Evolutionary conservation across 495 filamentous ascomycete species (phyloP), one percentile per base, ranked within the genome.

Genomic region (Neurospora africana): DNA sequence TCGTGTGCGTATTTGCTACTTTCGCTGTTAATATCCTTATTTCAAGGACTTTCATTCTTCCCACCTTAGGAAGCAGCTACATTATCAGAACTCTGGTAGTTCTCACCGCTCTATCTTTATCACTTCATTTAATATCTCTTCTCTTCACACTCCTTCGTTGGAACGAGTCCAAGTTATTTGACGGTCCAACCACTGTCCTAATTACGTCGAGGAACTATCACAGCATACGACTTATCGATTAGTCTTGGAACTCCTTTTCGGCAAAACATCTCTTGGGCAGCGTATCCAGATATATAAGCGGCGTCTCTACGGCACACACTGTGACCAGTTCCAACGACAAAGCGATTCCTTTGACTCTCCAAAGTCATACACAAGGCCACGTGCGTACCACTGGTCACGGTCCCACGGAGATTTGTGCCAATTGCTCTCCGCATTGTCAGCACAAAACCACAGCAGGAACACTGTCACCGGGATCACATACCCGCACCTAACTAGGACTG

Each of bases 31-130:
- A 73, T 61, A 44, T 15, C 61, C 19, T 75, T 68, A 70, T 69
- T 76, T 76, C 65, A 40, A 67, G 69, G 47, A 74, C 72, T 78
- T 72, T 47, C 72, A 68, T 71, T 70, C 76, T 72, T 71, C 69
- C 61, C 3, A 27, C 27, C 27, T 61, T 27, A 2, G 53, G 53
- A 58, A 11, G 47, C 47, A 58, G 5, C 47, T 27, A 27, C 21
- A 23, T 65, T 65, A 27, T 65, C 83, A 82, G 80, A 84, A 81
- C 86, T 86, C 86, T 81, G 84, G 84, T 81, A 86, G 84, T 84
- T 86, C 83, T 82, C 75, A 78, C 79, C 76, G 13, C 19, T 7
- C 72, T 79, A 76, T 72, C 74, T 77, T 53, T 74, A 69, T 68
- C 71, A 69, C 69, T 76, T 76, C 69, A 40, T 72, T 70, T 73